Base-by-base conservation (phyloP, 2,329 filamentous ascomycete genomes). In the Stemphylium lycopersici region DNA sequence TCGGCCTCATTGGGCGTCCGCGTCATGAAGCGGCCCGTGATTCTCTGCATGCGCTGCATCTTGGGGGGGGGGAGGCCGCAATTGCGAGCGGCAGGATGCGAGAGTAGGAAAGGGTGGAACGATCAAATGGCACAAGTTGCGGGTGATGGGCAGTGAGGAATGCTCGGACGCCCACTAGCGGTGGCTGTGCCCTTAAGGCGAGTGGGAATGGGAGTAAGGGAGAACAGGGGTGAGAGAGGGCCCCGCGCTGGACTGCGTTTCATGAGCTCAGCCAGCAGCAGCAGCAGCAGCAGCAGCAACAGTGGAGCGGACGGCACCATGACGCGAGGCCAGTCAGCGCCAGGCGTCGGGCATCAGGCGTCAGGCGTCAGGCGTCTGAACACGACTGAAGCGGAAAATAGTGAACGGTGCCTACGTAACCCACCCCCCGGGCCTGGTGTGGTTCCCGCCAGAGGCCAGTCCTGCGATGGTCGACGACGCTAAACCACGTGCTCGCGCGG, bases 1-100 rank as follows among this genome's bases (percentile, higher is more conserved):
- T 91, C 88, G 61, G 87, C 87, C 71, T 91, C 88, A 74, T 95
- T 89, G 52, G 88, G 89, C 20, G 87, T 86, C 58, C 87, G 84
- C 68, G 84, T 86, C 76, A 86, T 82, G 70, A 93, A 84, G 75
- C 84, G 87, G 57, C 89, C 90, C 63, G 93, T 88, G 68, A 88
- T 86, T 60, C 90, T 82, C 70, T 92, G 87, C 77, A 95, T 83
- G 39, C 85, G 84, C 74, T 89, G 86, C 87, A 90, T 90, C 40
- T 66, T 82, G 46, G 66, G 62, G 45, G 66, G 62, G 45, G 48
- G 57, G 40, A 40, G 61, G 49, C 50, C 44, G 62, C 59, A 61
- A 58, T 59, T 54, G 61, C 41, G 56, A 34, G 58, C 53, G 45
- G 59, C 39, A 51, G 40, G 22, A 16, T 41, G 39, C 33, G 52